Conservation (phyloP, 164 flowering plant species). For the Houttuynia cordata region DNA sequence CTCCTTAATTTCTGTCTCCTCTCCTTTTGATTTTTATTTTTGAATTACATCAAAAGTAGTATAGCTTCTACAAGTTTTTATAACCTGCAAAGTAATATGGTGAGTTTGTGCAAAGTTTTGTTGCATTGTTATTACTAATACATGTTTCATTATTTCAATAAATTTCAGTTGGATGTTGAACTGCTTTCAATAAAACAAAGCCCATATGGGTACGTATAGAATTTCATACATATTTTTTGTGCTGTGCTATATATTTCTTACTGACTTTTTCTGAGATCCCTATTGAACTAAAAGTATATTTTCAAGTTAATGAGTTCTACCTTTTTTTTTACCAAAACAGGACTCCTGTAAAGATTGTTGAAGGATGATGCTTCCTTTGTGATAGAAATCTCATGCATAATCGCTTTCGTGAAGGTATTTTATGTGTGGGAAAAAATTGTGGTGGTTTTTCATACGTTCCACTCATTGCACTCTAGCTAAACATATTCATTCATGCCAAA, state of each 20-base stretch:
- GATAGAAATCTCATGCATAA: not conserved
- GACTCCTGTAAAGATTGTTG: not conserved
- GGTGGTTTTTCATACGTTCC: not conserved
- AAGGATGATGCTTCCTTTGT: not conserved
- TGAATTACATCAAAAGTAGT: no score
- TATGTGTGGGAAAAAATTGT: not conserved
- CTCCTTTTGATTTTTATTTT: no score
- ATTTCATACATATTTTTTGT: no score
- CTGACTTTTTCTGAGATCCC: not conserved
- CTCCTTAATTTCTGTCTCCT: no score
- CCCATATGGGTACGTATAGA: slow-evolving; percentile 2
- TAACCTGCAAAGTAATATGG: no score
- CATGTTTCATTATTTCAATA: not conserved
- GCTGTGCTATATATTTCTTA: not conserved
- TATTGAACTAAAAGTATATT: no score
- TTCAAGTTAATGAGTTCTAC: no score
- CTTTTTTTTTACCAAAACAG: not conserved
- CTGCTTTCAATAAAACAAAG: slow-evolving; percentile 2
- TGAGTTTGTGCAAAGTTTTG: no score
- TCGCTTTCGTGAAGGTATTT: not conserved
- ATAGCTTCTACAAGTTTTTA: no score
- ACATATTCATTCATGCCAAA: no score
- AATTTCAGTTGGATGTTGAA: slow-evolving; percentile 2
- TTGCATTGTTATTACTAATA: no score
- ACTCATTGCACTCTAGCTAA: not conserved